A percentile compares a stretch with the other conserved stretches of the same genome.
These are phyloP conservation scores for Raffaelea arxii DNA, from an alignment of 2,329 filamentous ascomycete genomes.

Conservation along the genomic window DNA sequence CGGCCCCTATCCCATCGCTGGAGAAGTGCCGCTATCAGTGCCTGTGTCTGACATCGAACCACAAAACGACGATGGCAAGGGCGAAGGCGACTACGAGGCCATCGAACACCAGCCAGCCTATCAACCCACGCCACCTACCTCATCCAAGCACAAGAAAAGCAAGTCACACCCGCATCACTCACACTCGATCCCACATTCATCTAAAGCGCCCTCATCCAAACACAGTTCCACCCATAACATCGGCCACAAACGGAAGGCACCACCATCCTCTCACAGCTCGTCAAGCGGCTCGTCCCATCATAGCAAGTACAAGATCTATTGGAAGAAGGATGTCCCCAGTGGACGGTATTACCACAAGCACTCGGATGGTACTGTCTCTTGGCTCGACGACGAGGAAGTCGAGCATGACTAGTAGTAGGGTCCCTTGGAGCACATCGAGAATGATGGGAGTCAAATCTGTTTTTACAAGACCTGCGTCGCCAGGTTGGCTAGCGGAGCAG, in stretches of 20 bases:
- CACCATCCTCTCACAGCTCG: not conserved
- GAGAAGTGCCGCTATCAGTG: not conserved
- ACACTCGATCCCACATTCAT: not conserved
- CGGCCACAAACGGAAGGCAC: slow-evolving; percentile 4
- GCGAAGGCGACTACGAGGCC: not conserved
- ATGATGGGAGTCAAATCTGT: slow-evolving; percentile 1
- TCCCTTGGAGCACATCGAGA: not conserved
- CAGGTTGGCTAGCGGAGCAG: too few relatives aligned
- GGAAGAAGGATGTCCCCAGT: slow-evolving; percentile 3
- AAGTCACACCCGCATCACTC: not conserved
- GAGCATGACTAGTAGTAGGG: not conserved
- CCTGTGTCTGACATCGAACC: not conserved
- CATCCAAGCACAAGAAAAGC: not conserved
- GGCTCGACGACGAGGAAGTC: slow-evolving; percentile 4
- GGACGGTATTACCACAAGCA: slow-evolving; percentile 3
- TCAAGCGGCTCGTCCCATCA: not conserved
- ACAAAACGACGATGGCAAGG: not conserved
- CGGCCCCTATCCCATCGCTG: not conserved
- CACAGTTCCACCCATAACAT: not conserved
- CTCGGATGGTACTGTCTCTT: slow-evolving; percentile 5
- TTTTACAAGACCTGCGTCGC: too few relatives aligned
- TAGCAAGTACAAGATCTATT: slow-evolving; percentile 3
- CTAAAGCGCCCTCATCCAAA: not conserved
- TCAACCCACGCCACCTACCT: slow-evolving; percentile 3
- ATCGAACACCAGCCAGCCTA: slow-evolving; percentile 1